Conservation (phyloP, 2,329 filamentous ascomycete species). For the Alternaria ventricosa region DNA sequence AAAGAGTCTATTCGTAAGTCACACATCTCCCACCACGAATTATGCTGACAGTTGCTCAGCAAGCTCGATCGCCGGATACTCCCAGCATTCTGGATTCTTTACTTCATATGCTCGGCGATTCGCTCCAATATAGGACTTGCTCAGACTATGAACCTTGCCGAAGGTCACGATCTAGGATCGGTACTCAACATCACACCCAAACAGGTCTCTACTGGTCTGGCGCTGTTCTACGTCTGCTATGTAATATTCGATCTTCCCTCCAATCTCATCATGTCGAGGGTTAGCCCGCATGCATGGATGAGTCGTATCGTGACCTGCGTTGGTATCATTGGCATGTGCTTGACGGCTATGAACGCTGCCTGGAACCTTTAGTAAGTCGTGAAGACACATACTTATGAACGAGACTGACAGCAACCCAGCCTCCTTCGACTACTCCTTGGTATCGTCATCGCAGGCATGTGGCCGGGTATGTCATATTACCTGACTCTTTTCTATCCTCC, state of each 20-base stretch:
- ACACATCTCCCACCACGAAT: background rate
- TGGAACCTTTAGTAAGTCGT: conserved; percentile 78
- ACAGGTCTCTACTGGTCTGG: conserved; percentile 82
- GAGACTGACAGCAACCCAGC: conserved; percentile 32
- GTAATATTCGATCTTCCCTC: conserved; percentile 89
- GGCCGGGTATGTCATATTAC: conserved; percentile 95
- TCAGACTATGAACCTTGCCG: conserved; percentile 85
- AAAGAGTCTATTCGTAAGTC: conserved; percentile 48
- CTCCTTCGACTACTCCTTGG: conserved; percentile 85
- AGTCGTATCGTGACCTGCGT: conserved; percentile 87
- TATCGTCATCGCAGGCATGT: conserved; percentile 89
- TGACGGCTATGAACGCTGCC: conserved; percentile 79
- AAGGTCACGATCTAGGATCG: conserved; percentile 76
- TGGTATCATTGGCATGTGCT: conserved; percentile 81
- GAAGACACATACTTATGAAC: background rate
- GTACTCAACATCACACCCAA: conserved; percentile 73
- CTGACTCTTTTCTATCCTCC: conserved; percentile 91
- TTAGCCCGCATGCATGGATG: conserved; percentile 91
- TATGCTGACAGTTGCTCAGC: conserved; percentile 39
- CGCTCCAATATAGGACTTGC: conserved; percentile 90
- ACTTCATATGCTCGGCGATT: conserved; percentile 91
- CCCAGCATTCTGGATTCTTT: conserved; percentile 85
- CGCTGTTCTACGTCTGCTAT: conserved; percentile 91
- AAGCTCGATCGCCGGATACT: conserved; percentile 66
- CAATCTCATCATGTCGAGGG: conserved; percentile 84